Base-by-base conservation (phyloP, 768 basidiomycete genomes). In the Udeniomyces megalosporus region DNA sequence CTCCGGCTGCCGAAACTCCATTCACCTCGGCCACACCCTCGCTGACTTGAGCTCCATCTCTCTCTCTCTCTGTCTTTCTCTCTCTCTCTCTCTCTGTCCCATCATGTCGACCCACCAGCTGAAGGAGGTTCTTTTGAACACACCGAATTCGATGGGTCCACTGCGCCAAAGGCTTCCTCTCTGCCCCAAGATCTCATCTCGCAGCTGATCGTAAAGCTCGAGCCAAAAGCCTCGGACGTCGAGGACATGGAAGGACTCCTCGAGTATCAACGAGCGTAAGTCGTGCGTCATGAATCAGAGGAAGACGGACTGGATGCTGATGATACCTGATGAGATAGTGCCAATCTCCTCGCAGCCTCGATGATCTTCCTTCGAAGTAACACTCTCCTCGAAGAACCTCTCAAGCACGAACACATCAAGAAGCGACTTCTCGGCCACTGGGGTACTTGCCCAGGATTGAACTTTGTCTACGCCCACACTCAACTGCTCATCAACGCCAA, bases 321-420 rank as follows among this genome's bases (percentile, higher is more conserved):
- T 31, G 5, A 45, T 48, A 24, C 4, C 12, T 22, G 32, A 44
- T 55, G 20, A 24, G 22, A n/a, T 10, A 61, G 60, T 20, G 69
- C 70, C 24, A 70, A 72, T 66, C 71, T 71, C 62, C 65, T 70
- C 66, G 69, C 56, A 58, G 70, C 66, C n/a, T 86, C 86, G 1
- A 88, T 86, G 85, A 89, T 91, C 66, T 92, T 88, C 75, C 75
- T 93, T 62, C 82, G 80, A 65, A 76, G 79, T 66, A 85, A 90
- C 66, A 79, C 82, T 12, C 77, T 88, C 2, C 74, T 91, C 34
- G 80, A 84, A 63, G 74, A 80, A 35, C 72, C 78, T n/a, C 65
- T 75, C 8, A 78, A 75, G 22, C 75, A 78, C 31, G 81, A 84
- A 48, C 79, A 89, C 71, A 83, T 93, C 75, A 91, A 92, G 74